Base-by-base conservation (phyloP, 192 early-diverging fungal genomes). In the Coemansia guatemalensis region DNA sequence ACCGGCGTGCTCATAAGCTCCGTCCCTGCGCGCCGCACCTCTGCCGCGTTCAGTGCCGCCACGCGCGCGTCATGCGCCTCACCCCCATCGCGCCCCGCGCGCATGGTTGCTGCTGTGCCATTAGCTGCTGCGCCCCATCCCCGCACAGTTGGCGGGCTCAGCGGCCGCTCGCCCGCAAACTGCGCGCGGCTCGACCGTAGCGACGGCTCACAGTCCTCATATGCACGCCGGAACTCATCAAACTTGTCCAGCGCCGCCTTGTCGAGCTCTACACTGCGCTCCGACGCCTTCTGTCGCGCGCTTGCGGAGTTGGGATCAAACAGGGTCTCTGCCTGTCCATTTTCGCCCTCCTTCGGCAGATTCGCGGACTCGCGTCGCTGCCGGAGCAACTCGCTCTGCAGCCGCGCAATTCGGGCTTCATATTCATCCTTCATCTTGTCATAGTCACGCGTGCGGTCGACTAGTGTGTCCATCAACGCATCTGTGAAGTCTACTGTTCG, bases 1-100 rank as follows among this genome's bases (percentile, higher is more conserved):
- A 63, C 67, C 0, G 77, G 77, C 47, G 77, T 80, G 48, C 77
- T 80, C 72, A 80, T 64, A 55, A 80, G 62, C 12, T 80, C 72
- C 53, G 70, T 68, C 21, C 72, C 77, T 4, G 68, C 65, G 20
- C 77, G 77, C 7, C 77, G 77, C 48, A 65, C 72, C 21, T 80
- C 67, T 4, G 72, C 77, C 0, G 62, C 62, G 12, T 52, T 67
- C 23, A 81, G 56, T 5, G 52, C 64, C 12, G 69, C 60, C 17
- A 61, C 25, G 3, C 65, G 73, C 11, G 57, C 35, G 14, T 80
- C 78, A 21, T 67, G 53, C 39, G 14, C 1, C 32, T 74, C 72
- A 21, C 53, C 41, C 12, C 50, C 51, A n/a, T 75, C 69, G 1
- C 53, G 52, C 1, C 55, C 26, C 11, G 26, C 22, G 5, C 69